Evolutionary conservation across 306 rosid species (phyloP).

Genomic region (Prunus padus): DNA sequence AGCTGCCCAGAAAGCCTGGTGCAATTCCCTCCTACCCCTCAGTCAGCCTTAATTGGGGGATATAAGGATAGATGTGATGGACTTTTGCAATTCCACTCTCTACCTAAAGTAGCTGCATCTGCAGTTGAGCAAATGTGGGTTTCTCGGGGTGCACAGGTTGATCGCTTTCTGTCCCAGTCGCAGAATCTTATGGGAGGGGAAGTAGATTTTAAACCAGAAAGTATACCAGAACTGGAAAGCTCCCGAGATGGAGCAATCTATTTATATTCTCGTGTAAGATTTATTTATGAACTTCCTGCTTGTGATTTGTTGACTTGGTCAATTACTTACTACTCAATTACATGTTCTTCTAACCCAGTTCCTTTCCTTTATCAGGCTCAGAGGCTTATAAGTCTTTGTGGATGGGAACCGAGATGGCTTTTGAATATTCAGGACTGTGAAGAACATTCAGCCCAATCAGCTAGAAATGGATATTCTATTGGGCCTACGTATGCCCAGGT

Average conservation of each 20-base stretch:
- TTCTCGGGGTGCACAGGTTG: constrained; percentile 73
- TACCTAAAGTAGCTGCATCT: constrained; percentile 77
- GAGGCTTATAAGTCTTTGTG: constrained; percentile 94
- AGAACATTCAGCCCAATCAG: constrained; percentile 98
- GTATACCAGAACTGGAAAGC: constrained; percentile 62
- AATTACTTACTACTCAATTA: constrained; percentile 14
- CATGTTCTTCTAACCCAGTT: constrained; percentile 30
- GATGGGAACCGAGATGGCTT: constrained; percentile 99
- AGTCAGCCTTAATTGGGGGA: constrained; percentile 85
- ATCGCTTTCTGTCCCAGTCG: constrained; percentile 62
- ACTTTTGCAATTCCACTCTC: constrained; percentile 73
- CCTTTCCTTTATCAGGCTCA: constrained; percentile 70
- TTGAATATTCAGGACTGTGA: constrained; percentile 91
- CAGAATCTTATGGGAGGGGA: constrained; percentile 56
- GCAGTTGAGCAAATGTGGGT: constrained; percentile 77
- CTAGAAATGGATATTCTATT: constrained; percentile 85
- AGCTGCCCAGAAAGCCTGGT: constrained; percentile 97
- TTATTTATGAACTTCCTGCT: constrained; percentile 5
- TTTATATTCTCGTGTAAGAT: constrained; percentile 75
- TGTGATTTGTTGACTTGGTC: constrained; percentile 9
- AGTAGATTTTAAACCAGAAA: constrained; percentile 60
- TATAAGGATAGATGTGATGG: constrained; percentile 99
- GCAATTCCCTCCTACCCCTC: constrained; percentile 95
- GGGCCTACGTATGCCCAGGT: constrained; percentile 73
- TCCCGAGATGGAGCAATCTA: constrained; percentile 70